A percentile compares a stretch with the other conserved stretches of the same genome.
Evolutionary conservation across 139 green algal species (phyloP).

Genomic region (Tetradesmus lagerheimii): DNA sequence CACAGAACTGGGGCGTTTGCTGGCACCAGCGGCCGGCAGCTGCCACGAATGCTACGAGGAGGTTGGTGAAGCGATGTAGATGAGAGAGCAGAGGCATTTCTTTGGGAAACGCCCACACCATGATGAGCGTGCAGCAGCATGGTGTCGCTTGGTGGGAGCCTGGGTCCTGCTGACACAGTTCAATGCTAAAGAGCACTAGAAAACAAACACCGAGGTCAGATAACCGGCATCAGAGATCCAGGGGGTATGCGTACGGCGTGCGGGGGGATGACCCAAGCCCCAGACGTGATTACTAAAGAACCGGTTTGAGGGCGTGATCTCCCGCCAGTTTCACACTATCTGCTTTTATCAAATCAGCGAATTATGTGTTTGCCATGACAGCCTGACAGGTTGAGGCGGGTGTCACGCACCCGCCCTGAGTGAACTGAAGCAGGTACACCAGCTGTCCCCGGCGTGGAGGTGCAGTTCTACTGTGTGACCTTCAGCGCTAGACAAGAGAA

Average conservation of each 20-base stretch:
- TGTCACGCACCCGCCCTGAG: too few species aligned
- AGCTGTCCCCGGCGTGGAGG: neutral
- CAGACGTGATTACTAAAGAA: slow-evolving; percentile 1
- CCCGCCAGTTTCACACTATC: neutral
- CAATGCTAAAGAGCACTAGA: too few species aligned
- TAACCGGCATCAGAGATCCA: too few species aligned
- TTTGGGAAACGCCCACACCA: neutral
- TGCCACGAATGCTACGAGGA: neutral
- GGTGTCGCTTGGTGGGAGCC: neutral
- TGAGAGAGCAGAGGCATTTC: neutral
- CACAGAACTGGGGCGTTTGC: neutral
- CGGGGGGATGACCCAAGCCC: neutral
- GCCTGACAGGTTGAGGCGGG: too few species aligned
- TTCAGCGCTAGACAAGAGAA: too few species aligned
- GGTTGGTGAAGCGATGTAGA: neutral
- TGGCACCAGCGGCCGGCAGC: neutral
- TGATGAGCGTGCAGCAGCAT: neutral
- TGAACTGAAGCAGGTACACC: neutral
- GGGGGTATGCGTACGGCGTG: too few species aligned
- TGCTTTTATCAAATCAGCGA: too few species aligned
- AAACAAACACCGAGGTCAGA: too few species aligned
- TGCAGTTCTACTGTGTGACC: neutral
- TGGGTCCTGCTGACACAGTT: too few species aligned
- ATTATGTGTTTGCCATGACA: too few species aligned
- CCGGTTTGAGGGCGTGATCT: neutral